Conservation (phyloP, 2,329 filamentous ascomycete species). For the Tolypocladium nubicola region DNA sequence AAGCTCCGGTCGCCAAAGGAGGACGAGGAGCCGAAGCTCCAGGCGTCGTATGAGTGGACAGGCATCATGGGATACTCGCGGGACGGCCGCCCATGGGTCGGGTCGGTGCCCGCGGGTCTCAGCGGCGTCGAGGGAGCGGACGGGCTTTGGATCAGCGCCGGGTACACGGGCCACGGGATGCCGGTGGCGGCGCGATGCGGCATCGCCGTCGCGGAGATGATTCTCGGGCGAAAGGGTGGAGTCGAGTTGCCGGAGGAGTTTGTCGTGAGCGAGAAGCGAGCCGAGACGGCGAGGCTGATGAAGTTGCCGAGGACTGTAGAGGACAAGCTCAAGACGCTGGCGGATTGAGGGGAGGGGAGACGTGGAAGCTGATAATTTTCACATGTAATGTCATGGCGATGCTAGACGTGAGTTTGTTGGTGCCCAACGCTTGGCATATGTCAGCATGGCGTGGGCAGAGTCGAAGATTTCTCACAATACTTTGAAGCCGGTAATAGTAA, state of each 20-base stretch:
- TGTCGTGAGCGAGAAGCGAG: slow-evolving; percentile 22
- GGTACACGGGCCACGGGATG: slow-evolving; percentile 70
- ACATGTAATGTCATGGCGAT: neutral
- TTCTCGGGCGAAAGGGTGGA: slow-evolving; percentile 29
- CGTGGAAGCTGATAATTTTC: neutral
- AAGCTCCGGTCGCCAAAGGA: slow-evolving; percentile 24
- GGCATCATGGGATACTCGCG: slow-evolving; percentile 70
- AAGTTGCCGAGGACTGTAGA: slow-evolving; percentile 7
- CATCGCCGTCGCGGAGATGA: slow-evolving; percentile 50
- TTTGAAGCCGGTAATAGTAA: neutral
- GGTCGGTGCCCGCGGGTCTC: slow-evolving; percentile 43
- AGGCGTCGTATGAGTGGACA: slow-evolving; percentile 57
- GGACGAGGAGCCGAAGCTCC: slow-evolving; percentile 33
- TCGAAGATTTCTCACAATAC: neutral
- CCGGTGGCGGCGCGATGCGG: slow-evolving; percentile 59
- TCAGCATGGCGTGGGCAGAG: too few species aligned
- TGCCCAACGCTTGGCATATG: neutral
- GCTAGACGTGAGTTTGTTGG: neutral
- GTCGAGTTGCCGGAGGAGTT: slow-evolving; percentile 35
- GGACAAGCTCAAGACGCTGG: slow-evolving; percentile 2
- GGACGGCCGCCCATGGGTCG: slow-evolving; percentile 62
- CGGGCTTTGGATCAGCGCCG: slow-evolving; percentile 53
- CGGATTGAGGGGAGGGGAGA: neutral
- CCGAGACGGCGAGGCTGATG: slow-evolving; percentile 9
- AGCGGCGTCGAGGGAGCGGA: slow-evolving; percentile 29